A percentile compares a stretch with the other conserved stretches of the same genome.
Conservation (phyloP, 495 filamentous ascomycete genomes). For the Xylaria longipes region DNA sequence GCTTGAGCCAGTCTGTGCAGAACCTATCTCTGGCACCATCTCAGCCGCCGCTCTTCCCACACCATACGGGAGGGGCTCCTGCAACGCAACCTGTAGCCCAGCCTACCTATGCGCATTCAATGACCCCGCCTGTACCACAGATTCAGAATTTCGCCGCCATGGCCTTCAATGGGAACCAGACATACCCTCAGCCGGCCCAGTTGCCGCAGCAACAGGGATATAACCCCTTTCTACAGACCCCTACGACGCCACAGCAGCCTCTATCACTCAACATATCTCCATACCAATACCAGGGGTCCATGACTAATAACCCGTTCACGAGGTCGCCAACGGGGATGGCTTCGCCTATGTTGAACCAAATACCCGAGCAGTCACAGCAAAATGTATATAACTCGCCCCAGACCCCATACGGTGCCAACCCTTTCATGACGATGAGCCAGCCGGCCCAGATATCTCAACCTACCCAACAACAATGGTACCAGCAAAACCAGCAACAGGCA, state of each 20-base stretch:
- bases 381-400: slow-evolving; percentile 50
- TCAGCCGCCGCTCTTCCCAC: slow-evolving; percentile 76
- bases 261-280: slow-evolving; percentile 50
- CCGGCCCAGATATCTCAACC: slow-evolving; percentile 42
- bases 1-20: slow-evolving; percentile 72
- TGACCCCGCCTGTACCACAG: slow-evolving; percentile 63
- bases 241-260: slow-evolving; percentile 37
- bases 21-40: slow-evolving; percentile 69
- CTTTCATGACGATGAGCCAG: slow-evolving; percentile 57
- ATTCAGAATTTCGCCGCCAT: slow-evolving; percentile 58
- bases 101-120: slow-evolving; percentile 57
- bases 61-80: slow-evolving; percentile 80
- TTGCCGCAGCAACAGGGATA: slow-evolving; percentile 51
- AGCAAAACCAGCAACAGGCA: slow-evolving; percentile 45
- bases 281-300: slow-evolving; percentile 37
- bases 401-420: slow-evolving; percentile 54
- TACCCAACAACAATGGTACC: slow-evolving; percentile 44
- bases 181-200: slow-evolving; percentile 52
- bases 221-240: slow-evolving; percentile 71
- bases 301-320: slow-evolving; percentile 53
- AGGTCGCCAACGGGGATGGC: slow-evolving; percentile 53
- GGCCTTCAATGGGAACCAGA: slow-evolving; percentile 52
- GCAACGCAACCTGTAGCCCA: slow-evolving; percentile 59
- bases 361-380: slow-evolving; percentile 59
- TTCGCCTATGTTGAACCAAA: slow-evolving; percentile 54